These are phyloP conservation scores for Fusarium cicatricum DNA, from an alignment of 2,329 filamentous ascomycete genomes.

Conservation along the genomic window DNA sequence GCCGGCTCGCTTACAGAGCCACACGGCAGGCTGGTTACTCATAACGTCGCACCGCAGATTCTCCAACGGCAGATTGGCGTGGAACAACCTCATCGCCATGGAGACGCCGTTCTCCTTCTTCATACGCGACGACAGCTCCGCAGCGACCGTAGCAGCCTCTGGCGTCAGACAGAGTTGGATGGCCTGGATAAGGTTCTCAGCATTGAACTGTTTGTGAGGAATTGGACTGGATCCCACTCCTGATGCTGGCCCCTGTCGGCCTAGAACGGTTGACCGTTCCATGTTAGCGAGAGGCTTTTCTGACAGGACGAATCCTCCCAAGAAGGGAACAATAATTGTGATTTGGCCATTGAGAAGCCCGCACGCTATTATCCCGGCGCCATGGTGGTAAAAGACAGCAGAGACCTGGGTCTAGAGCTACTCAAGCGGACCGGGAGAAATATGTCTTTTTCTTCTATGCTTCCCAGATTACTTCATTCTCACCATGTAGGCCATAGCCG, in stretches of 20 bases:
- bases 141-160: constrained; percentile 15
- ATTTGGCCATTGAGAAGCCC: constrained; percentile 73
- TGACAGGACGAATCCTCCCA: constrained; percentile 53
- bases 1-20: constrained; percentile 9
- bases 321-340: constrained; percentile 78
- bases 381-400: constrained; percentile 74
- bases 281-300: neutral
- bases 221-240: constrained; percentile 14
- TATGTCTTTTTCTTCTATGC: constrained; percentile 64
- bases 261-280: constrained; percentile 26
- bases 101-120: constrained; percentile 23
- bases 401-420: constrained; percentile 73
- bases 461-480: constrained; percentile 74
- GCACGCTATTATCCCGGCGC: constrained; percentile 74
- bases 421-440: constrained; percentile 75
- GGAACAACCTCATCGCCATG: constrained; percentile 33
- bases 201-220: constrained; percentile 10
- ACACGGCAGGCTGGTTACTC: constrained; percentile 7
- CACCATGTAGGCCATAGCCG: too few species aligned
- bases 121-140: constrained; percentile 20
- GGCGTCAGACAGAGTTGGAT: constrained; percentile 22
- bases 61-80: constrained; percentile 32
- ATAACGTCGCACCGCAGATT: constrained; percentile 28
- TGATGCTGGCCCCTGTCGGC: too few species aligned
- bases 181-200: constrained; percentile 14